Percentiles rank a stretch among this genome's conserved stretches.
Evolutionary conservation across 1,139 yeast species (phyloP).

Genomic region (Suhomyces maxii): DNA sequence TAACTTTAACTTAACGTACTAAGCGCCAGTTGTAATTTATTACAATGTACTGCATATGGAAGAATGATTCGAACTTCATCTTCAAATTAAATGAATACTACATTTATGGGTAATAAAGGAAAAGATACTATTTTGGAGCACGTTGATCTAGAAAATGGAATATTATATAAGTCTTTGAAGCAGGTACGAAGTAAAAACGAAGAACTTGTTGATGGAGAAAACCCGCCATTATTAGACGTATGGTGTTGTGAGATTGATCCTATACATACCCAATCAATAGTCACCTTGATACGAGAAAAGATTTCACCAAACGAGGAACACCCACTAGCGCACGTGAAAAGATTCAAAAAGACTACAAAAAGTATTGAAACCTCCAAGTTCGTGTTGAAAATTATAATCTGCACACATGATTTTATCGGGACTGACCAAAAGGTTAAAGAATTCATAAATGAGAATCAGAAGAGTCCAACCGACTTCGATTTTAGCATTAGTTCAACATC

Average conservation of each 20-base stretch:
- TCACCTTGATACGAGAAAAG: slow-evolving; percentile 26
- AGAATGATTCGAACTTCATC: too few species aligned
- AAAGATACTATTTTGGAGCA: slow-evolving; percentile 10
- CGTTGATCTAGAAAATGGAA: slow-evolving; percentile 48
- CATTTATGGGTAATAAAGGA: slow-evolving; percentile 5
- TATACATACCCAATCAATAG: slow-evolving; percentile 27
- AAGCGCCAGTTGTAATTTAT: background rate
- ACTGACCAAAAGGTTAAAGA: slow-evolving; percentile 16
- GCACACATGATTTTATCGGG: slow-evolving; percentile 23
- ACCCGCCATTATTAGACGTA: slow-evolving; percentile 42
- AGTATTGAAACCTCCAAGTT: background rate
- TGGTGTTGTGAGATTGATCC: slow-evolving; percentile 55
- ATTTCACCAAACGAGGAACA: slow-evolving; percentile 29
- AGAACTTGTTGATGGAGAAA: slow-evolving; percentile 25
- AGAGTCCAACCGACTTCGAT: background rate
- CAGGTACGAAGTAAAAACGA: slow-evolving; percentile 42
- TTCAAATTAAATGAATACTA: too few species aligned
- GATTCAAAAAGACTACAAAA: slow-evolving; percentile 26
- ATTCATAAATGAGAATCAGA: slow-evolving; percentile 10
- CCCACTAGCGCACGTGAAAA: slow-evolving; percentile 33
- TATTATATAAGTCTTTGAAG: slow-evolving; percentile 47
- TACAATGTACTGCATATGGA: background rate
- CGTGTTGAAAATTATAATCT: slow-evolving; percentile 27
- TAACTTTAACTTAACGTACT: background rate
- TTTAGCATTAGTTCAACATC: slow-evolving; percentile 10